phyloP scores from a whole-genome alignment of 148 eudicot species.

The Mesembryanthemum crystallinum region DNA sequence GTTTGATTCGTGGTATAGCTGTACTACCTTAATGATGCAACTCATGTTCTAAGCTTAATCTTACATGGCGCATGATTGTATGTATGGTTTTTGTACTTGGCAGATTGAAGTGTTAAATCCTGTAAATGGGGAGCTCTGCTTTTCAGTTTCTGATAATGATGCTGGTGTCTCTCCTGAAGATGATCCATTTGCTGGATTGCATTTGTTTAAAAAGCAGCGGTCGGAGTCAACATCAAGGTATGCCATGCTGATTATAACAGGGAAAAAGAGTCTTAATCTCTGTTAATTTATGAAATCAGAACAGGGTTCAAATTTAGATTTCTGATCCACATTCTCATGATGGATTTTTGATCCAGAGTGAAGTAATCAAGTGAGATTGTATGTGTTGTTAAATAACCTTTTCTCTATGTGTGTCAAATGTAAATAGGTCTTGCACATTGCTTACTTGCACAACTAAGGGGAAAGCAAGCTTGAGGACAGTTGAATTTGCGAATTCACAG shows the following conservation, averaged over 20 bases:
- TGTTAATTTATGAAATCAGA: neutral
- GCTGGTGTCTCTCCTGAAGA: constrained; percentile 42
- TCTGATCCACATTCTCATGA: too few relatives aligned
- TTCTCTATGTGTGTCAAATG: neutral
- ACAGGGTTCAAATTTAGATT: too few relatives aligned
- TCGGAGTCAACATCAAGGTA: constrained; percentile 59
- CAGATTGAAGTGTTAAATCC: constrained; percentile 81
- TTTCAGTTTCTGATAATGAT: constrained; percentile 36
- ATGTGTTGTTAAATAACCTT: neutral
- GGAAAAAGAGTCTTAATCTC: neutral
- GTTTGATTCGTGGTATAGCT: constrained; percentile 24
- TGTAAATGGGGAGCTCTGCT: constrained; percentile 56
- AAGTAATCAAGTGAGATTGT: neutral
- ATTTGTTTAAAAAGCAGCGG: constrained; percentile 52
- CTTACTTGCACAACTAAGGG: constrained; percentile 79
- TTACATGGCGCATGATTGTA: neutral
- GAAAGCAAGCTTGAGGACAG: constrained; percentile 49
- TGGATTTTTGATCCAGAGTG: neutral
- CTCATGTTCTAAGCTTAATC: neutral
- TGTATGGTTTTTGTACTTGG: neutral
- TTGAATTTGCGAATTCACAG: constrained; percentile 32
- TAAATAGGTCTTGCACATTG: constrained; percentile 64
- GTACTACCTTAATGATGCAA: neutral
- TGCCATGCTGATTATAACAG: neutral
- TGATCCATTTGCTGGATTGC: constrained; percentile 66